Evolutionary conservation across 441 rosid genomes (phyloP).

Genomic region (Adansonia gregorii): DNA sequence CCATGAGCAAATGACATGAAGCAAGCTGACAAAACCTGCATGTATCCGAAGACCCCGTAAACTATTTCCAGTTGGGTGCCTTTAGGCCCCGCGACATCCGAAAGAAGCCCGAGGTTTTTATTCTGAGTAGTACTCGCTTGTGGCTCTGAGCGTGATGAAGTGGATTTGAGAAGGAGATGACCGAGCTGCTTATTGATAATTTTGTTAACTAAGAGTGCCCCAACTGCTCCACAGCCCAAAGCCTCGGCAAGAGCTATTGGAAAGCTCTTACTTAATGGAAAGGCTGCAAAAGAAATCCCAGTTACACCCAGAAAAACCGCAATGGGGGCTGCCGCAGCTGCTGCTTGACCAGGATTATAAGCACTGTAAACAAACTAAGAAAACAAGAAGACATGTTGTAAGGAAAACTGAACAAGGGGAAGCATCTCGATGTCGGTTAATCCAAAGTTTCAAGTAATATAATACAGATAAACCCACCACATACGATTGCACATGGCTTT

Average conservation of each 20-base stretch:
- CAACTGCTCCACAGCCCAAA: constrained; percentile 81
- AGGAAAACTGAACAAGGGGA: constrained; percentile 11
- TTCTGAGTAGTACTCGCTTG: constrained; percentile 40
- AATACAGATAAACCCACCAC: background rate
- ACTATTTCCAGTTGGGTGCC: constrained; percentile 93
- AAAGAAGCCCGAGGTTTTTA: constrained; percentile 72
- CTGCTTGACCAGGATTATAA: constrained; percentile 97
- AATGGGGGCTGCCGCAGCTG: constrained; percentile 92
- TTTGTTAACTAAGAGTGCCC: constrained; percentile 73
- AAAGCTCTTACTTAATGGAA: constrained; percentile 78
- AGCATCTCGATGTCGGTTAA: background rate
- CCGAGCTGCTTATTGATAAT: constrained; percentile 85
- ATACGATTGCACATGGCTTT: background rate
- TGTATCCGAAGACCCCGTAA: constrained; percentile 91
- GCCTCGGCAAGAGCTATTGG: constrained; percentile 75
- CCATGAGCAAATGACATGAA: constrained; percentile 99
- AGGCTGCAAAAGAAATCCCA: constrained; percentile 81
- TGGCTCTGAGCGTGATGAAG: constrained; percentile 44
- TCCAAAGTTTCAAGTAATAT: background rate
- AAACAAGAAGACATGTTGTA: constrained; percentile 26
- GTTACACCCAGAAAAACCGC: constrained; percentile 88
- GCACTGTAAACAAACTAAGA: constrained; percentile 98
- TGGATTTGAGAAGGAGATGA: constrained; percentile 70
- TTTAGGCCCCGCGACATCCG: constrained; percentile 92
- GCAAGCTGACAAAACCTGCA: constrained; percentile 98